These are phyloP conservation scores for Eucalyptus tenuipes DNA, from an alignment of 345 rosid species.

Conservation along the genomic window DNA sequence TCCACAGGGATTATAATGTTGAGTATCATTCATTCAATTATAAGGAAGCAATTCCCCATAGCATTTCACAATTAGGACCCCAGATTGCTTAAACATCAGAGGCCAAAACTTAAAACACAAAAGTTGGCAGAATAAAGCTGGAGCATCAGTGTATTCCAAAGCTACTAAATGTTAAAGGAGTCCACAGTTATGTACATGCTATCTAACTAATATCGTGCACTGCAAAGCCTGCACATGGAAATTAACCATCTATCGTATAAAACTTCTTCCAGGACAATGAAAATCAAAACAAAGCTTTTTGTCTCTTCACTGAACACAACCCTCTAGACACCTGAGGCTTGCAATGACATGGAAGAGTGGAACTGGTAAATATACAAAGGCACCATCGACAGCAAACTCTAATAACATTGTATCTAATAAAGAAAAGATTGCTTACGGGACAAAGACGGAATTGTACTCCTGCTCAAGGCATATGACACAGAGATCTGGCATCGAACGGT, in stretches of 20 bases:
- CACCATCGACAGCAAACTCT: not conserved
- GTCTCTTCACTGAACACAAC: not conserved
- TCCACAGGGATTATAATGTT: not conserved
- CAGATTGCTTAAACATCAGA: not conserved
- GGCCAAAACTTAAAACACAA: not conserved
- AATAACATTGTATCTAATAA: not conserved
- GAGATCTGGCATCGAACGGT: slow-evolving; percentile 56
- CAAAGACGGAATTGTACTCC: slow-evolving; percentile 83
- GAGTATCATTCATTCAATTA: not conserved
- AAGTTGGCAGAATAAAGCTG: not conserved
- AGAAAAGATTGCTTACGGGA: slow-evolving; percentile 45
- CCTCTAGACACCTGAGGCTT: not conserved
- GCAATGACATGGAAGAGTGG: not conserved
- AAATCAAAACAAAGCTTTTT: not conserved
- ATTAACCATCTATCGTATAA: not conserved
- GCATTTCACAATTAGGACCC: not conserved
- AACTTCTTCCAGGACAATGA: not conserved
- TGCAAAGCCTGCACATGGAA: not conserved
- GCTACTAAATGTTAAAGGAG: not conserved
- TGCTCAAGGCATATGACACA: slow-evolving; percentile 97
- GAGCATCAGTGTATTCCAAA: not conserved
- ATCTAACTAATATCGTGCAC: not conserved
- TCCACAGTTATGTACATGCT: not conserved
- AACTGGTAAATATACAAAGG: not conserved
- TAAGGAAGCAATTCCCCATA: not conserved